Conservation (phyloP, 345 rosid genomes). For the Mercurialis annua region DNA sequence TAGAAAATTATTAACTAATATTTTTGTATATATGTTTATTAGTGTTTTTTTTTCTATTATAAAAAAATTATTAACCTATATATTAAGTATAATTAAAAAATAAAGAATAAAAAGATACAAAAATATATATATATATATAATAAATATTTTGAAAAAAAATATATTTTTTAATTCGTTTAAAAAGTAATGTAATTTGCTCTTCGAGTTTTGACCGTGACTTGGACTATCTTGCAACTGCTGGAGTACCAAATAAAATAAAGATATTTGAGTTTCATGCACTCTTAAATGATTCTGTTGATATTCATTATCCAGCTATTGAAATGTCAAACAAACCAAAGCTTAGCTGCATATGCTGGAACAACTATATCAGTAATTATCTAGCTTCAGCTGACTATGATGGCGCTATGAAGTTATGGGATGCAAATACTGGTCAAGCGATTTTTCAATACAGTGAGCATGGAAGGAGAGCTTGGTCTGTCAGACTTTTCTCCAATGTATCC, state of each 20-base stretch:
- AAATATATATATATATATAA: too few relatives aligned
- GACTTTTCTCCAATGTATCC: conserved; percentile 87
- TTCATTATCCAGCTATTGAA: conserved; percentile 89
- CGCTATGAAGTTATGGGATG: conserved; percentile 95
- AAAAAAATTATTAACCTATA: too few relatives aligned
- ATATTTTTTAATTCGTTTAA: too few relatives aligned
- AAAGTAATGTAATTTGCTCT: conserved; percentile 97
- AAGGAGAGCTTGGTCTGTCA: conserved; percentile 99
- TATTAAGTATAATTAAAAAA: too few relatives aligned
- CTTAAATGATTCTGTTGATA: conserved; percentile 77
- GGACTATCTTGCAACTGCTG: conserved; percentile 95
- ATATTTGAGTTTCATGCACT: conserved; percentile 81
- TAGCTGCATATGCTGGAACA: conserved; percentile 93
- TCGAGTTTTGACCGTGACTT: conserved; percentile 82
- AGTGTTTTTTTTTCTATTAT: too few relatives aligned
- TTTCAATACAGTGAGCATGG: conserved; percentile 75
- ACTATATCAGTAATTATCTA: conserved; percentile 88
- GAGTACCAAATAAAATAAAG: conserved; percentile 91
- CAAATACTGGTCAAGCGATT: conserved; percentile 77
- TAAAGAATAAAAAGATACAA: too few relatives aligned
- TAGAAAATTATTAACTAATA: too few relatives aligned
- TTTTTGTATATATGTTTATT: too few relatives aligned
- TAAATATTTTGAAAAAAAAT: too few relatives aligned
- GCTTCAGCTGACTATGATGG: conserved; percentile 98
- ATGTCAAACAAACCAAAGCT: conserved; percentile 85